Evolutionary conservation across 2,329 filamentous ascomycete genomes (phyloP).

Genomic region (Aspergillus fijiensis): DNA sequence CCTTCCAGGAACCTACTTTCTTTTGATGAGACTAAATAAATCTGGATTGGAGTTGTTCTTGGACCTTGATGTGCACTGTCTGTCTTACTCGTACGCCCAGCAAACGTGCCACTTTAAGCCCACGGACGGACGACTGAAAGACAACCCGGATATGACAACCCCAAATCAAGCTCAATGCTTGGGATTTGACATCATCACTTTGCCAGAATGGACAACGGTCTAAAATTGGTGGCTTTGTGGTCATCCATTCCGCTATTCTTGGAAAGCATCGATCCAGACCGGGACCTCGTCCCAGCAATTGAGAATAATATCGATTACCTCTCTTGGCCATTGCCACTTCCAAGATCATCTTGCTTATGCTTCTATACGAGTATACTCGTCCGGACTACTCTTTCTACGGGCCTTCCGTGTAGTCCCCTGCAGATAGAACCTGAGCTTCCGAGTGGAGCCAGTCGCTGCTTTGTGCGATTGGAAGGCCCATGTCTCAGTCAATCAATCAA

Average conservation of each 20-base stretch:
- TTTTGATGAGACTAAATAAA: neutral
- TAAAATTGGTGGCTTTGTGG: neutral
- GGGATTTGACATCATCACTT: neutral
- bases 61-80: neutral
- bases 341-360: neutral
- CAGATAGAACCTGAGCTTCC: neutral
- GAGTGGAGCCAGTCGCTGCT: neutral
- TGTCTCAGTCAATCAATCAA: neutral
- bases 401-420: neutral
- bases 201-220: neutral
- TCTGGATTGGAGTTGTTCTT: neutral
- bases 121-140: neutral
- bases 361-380: neutral
- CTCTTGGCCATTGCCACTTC: neutral
- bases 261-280: neutral
- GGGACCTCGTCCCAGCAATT: neutral
- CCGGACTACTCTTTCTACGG: too few relatives aligned
- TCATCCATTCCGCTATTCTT: neutral
- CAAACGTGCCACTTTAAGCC: neutral
- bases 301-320: neutral
- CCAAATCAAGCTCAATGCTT: neutral
- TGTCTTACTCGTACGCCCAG: neutral
- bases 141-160: neutral
- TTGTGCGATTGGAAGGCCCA: neutral
- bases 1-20: neutral